Conservation (phyloP, 306 rosid species). For the Quillaja saponaria region DNA sequence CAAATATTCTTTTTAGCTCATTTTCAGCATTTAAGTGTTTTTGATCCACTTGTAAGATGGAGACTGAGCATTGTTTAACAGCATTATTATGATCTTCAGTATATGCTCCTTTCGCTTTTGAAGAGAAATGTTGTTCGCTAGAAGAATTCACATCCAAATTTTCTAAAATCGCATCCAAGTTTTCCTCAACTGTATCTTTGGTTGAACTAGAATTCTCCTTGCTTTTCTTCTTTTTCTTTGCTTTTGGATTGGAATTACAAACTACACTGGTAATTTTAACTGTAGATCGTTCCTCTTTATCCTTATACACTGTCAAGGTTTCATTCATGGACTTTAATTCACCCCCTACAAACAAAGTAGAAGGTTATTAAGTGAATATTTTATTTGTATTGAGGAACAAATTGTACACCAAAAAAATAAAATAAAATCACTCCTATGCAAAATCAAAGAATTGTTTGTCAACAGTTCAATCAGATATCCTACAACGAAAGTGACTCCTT, state of each 20-base stretch:
- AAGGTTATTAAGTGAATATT: background rate
- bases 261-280: constrained; percentile 32
- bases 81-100: constrained; percentile 30
- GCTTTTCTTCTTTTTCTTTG: constrained; percentile 83
- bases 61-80: constrained; percentile 41
- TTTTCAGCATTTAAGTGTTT: constrained; percentile 85
- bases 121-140: constrained; percentile 21
- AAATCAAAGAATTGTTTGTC: too few species aligned
- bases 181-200: constrained; percentile 42
- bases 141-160: constrained; percentile 41
- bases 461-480: too few species aligned
- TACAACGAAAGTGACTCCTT: too few species aligned
- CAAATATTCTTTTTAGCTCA: constrained; percentile 88
- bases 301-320: constrained; percentile 18
- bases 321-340: constrained; percentile 36
- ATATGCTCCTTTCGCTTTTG: constrained; percentile 36
- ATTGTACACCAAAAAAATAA: too few species aligned
- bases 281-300: constrained; percentile 33
- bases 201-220: constrained; percentile 52
- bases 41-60: constrained; percentile 69
- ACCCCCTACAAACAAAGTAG: constrained; percentile 45
- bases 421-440: too few species aligned
- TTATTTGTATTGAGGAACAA: too few species aligned
- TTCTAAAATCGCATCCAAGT: constrained; percentile 64
- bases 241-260: constrained; percentile 50